A percentile compares a stretch with the other conserved stretches of the same genome.
phyloP scores from a whole-genome alignment of 2,329 filamentous ascomycete species.

The Cylindrodendrum hubeiense region DNA sequence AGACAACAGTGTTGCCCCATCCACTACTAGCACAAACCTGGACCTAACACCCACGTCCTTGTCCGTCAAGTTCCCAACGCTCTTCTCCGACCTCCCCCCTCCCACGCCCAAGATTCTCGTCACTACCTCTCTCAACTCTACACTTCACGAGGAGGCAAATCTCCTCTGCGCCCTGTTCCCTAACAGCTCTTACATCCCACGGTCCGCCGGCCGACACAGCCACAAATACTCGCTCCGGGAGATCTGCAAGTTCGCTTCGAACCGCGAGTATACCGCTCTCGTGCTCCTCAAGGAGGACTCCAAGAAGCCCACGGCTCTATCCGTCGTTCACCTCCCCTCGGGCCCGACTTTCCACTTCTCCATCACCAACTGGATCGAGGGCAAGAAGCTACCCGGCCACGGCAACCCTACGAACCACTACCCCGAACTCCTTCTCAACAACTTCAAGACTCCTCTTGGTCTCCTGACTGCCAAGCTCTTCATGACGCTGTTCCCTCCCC shows the following conservation, averaged over 20 bases:
- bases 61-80: constrained; percentile 70
- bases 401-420: constrained; percentile 90
- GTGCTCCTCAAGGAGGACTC: constrained; percentile 89
- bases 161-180: constrained; percentile 87
- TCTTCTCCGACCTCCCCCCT: constrained; percentile 71
- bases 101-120: constrained; percentile 86
- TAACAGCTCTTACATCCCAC: constrained; percentile 86
- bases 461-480: constrained; percentile 89
- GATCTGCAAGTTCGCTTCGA: constrained; percentile 86
- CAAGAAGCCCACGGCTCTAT: constrained; percentile 85
- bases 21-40: constrained; percentile 73
- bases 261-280: constrained; percentile 85
- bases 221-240: constrained; percentile 95
- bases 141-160: constrained; percentile 85
- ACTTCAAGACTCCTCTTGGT: constrained; percentile 93
- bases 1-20: constrained; percentile 66
- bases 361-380: constrained; percentile 91
- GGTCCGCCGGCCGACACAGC: constrained; percentile 84
- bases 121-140: constrained; percentile 91
- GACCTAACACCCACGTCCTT: constrained; percentile 72
- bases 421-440: constrained; percentile 91
- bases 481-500: constrained; percentile 69
- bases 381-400: constrained; percentile 88
- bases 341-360: constrained; percentile 95
- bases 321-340: constrained; percentile 83